A percentile compares a stretch with the other conserved stretches of the same genome.
phyloP scores from a whole-genome alignment of 306 rosid genomes.

The Cyclanthera cordifolia region DNA sequence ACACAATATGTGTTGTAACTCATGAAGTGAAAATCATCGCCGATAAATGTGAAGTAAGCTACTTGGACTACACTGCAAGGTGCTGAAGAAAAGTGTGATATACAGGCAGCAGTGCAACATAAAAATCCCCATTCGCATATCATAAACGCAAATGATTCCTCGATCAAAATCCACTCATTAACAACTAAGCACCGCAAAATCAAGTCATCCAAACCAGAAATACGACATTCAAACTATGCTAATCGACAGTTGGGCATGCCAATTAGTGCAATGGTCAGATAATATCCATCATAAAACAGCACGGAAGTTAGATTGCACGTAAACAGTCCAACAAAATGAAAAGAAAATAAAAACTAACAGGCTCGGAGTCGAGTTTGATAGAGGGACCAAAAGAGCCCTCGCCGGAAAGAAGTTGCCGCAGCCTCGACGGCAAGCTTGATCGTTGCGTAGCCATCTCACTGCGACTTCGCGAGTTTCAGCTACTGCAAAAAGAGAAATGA shows the following conservation, averaged over 20 bases:
- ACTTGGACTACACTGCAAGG: not conserved
- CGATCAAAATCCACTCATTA: not conserved
- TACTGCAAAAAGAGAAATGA: constrained; percentile 22
- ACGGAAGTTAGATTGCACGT: not conserved
- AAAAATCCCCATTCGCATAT: not conserved
- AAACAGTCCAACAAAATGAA: not conserved
- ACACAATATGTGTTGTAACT: not conserved
- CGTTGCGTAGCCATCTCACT: constrained; percentile 77
- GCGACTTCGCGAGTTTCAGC: constrained; percentile 51
- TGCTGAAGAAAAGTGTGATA: not conserved
- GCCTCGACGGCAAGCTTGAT: constrained; percentile 94
- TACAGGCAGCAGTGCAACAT: not conserved
- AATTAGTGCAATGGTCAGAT: constrained; percentile 8
- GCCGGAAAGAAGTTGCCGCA: constrained; percentile 74
- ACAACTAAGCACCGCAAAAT: not conserved
- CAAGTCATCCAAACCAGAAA: not conserved
- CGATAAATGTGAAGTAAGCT: not conserved
- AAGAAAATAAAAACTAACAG: constrained; percentile 37
- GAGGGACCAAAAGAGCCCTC: constrained; percentile 86
- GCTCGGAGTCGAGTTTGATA: constrained; percentile 69
- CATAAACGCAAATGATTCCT: not conserved
- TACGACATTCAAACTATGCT: constrained; percentile 5
- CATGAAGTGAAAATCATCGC: not conserved
- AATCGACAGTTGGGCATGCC: constrained; percentile 4
- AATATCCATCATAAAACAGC: not conserved